These are phyloP conservation scores for Venturiaceae sp. DNA, from an alignment of 2,329 filamentous ascomycete species.

Conservation along the genomic window DNA sequence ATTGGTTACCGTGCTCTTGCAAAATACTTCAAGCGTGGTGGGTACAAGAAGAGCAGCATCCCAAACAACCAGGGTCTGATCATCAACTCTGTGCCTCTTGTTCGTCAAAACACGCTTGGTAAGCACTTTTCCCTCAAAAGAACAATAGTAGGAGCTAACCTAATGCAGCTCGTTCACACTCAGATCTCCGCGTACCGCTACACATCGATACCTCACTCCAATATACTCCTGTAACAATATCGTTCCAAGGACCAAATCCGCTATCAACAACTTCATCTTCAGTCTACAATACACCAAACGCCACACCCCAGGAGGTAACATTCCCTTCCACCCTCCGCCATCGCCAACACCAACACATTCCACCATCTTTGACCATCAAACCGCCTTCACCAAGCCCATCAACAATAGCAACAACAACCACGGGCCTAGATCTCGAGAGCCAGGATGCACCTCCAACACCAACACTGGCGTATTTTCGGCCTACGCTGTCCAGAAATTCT, in stretches of 20 bases:
- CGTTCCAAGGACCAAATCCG: background rate
- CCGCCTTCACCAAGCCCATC: background rate
- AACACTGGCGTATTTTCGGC: background rate
- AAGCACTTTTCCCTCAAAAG: too few relatives aligned
- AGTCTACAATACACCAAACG: background rate
- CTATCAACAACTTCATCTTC: background rate
- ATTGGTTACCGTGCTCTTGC: too few relatives aligned
- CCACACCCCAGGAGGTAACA: background rate
- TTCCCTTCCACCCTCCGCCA: background rate
- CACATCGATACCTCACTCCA: background rate
- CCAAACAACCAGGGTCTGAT: too few relatives aligned
- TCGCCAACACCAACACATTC: background rate
- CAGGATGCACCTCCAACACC: background rate
- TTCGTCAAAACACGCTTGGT: too few relatives aligned
- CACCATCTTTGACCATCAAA: background rate
- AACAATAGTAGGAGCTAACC: too few relatives aligned
- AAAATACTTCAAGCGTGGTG: too few relatives aligned
- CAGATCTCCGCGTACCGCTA: too few relatives aligned
- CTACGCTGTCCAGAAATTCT: background rate
- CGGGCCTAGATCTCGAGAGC: background rate
- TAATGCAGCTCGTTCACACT: too few relatives aligned
- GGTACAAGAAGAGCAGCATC: too few relatives aligned
- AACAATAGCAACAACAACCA: background rate
- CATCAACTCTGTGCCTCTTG: too few relatives aligned
- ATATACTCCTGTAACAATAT: background rate